Evolutionary conservation across 257 asterid species (phyloP), one percentile per base, ranked within the genome.

Genomic region (Nicotiana sylvestris): DNA sequence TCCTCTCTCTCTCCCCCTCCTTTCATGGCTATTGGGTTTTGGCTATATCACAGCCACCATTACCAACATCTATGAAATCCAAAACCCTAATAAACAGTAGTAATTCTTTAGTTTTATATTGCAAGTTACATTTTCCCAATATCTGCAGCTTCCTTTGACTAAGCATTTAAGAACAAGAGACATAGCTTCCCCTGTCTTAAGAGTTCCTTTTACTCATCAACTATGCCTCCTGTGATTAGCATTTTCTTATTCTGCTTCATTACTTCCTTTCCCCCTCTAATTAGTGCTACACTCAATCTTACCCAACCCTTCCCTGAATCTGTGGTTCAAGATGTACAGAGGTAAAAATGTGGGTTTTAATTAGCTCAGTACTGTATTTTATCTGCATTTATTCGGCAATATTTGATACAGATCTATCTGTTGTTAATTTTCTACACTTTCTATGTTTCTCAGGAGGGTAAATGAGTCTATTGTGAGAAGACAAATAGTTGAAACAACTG

Each of bases 291-390:
- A 55, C 69, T 86, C 56, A 90, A 89, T 81, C 90, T 86, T 83
- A 84, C 87, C 18, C 91, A 87, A 82, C 89, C 90, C 11, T 18
- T 85, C 82, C 92, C 92, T 32, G 92, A 84, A 70, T 84, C 62
- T 82, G 92, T 89, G 7, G 89, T 58, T 84, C 90, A 78, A 82
- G 82, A 90, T 84, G 81, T 89, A 0, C 86, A 85, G 67, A 90
- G 93, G 96, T 90, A 82, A 76, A 10, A 21, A 70, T 70, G n/a
- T 17, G 55, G 18, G 16, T 53, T 53, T 15, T 53, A 12, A 53
- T 53, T 15, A 53, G 58, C 58, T 53, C 58, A 13, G 0, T 53
- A 53, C 16, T 53, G 18, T 53, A 53, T 13, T 53, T 53, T 53
- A 11, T 53, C 1, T 3, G 18, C 35, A 32, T 32, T 32, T 32